Evolutionary conservation across 176 grass and related monocot genomes (phyloP), one percentile per base, ranked within the genome.

Genomic region (Phyllostachys edulis): DNA sequence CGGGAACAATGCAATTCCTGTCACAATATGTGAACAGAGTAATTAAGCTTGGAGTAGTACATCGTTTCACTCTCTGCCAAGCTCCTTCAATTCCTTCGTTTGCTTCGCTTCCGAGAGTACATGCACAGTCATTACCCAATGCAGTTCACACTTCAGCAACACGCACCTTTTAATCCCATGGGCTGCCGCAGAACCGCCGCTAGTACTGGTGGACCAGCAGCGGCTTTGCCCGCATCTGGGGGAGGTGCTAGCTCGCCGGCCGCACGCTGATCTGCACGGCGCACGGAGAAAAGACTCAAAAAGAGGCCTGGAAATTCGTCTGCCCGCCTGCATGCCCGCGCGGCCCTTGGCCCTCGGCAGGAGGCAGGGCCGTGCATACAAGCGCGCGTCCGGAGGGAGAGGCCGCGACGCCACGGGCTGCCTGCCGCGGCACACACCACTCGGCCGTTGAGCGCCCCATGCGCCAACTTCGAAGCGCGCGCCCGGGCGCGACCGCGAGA

Each of bases 391-490:
- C 51, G 17, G 51, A 2, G 51, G 51, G 51, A 54, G 55, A 59
- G 21, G 55, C 21, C 84, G 84, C 75, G 67, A 67, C 76, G 67
- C 56, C 29, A 11, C 66, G 74, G 32, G 84, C 9, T 6, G 4
- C n/a, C 27, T 40, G 63, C 74, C 20, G 67, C 66, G 67, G 71
- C 47, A 6, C 78, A 13, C 85, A 7, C 3, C 29, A 9, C 16
- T 17, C 36, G 85, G 63, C 79, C 63, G 42, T 71, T 83, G 64
- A 32, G 80, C 55, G 32, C 80, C 18, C 80, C 65, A 78, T 88
- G 55, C 80, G 86, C 80, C 86, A 71, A 21, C 26, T 10, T 6
- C 21, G 6, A 2, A 18, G 20, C 7, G 4, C 42, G 45, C 29
- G 29, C 29, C 29, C 29, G 29, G 29, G 11, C 44, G 46, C 18